Base-by-base conservation (phyloP, 2,329 filamentous ascomycete genomes). In the Penicillium hordei region DNA sequence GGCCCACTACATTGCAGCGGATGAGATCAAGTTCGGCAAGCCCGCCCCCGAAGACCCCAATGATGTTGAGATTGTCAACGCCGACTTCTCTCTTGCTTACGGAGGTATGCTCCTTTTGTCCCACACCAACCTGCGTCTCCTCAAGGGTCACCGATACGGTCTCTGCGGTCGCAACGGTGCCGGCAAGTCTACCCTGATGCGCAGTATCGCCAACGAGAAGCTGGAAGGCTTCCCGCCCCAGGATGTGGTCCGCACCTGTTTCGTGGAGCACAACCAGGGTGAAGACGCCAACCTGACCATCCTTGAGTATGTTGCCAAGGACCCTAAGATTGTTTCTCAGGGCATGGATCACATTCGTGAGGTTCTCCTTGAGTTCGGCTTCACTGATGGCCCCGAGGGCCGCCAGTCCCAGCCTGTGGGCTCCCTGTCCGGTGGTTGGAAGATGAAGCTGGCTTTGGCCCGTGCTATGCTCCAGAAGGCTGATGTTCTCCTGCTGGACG, bases 131-230 rank as follows among this genome's bases (percentile, higher is more conserved):
- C 82, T 99, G 43, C 88, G 92, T 42, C 86, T 99, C 9, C 84
- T 97, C 70, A 97, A 97, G 82, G 94, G 94, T 57, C 94, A 97
- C 77, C 89, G 94, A 58, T 99, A 99, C 73, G 94, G 94, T 75
- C 89, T 99, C 19, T 97, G 93, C 70, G 94, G 94, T 69, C 90
- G 93, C 68, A 99, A 99, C 75, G 94, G 94, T 80, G 92, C 93
- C 57, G 94, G 94, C 72, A 99, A 99, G 81, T 97, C 94, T n/a
- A 99, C 94, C 1, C 84, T 99, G 58, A 97, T 99, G 94, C 90
- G 91, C 73, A 92, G 90, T 74, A 99, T 99, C 69, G 90, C 94
- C 50, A 89, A 89, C 59, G 93, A 93, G 71, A 99, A 99, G 82
- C 84, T 99, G 4, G 94, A 99, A 77, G 94, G 94, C 9, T 99